Evolutionary conservation across 164 flowering plant genomes (phyloP).

Genomic region (Kalanchoe fedtschenkoi): DNA sequence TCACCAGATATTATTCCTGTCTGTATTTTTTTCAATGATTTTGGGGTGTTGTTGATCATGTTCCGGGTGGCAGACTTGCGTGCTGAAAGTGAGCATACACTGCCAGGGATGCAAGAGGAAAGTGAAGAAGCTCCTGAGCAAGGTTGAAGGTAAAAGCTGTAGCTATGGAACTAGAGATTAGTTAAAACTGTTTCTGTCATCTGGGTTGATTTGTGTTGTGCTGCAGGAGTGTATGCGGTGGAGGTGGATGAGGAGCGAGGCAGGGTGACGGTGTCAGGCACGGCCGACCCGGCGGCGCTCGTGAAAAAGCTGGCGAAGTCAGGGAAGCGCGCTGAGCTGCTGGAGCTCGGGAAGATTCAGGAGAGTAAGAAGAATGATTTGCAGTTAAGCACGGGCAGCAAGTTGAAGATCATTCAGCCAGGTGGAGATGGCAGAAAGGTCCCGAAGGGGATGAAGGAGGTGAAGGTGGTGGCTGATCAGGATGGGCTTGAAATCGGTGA

Average conservation of each 20-base stretch:
- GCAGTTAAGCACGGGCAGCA: not conserved
- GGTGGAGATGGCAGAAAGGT: not conserved
- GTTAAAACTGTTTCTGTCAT: too few relatives aligned
- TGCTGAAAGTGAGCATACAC: not conserved
- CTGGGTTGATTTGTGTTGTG: not conserved
- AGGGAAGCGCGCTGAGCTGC: not conserved
- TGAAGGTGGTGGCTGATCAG: not conserved
- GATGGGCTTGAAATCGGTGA: not conserved
- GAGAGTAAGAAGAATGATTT: not conserved
- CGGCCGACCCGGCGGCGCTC: not conserved
- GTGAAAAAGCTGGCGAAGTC: not conserved
- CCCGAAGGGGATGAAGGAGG: not conserved
- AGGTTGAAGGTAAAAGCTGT: not conserved
- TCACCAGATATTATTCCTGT: too few relatives aligned
- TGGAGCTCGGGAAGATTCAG: not conserved
- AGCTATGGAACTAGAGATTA: not conserved
- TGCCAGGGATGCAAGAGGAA: constrained; percentile 1
- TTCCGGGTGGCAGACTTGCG: not conserved
- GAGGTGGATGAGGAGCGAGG: constrained; percentile 1
- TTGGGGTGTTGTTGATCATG: not conserved
- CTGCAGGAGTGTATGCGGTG: not conserved
- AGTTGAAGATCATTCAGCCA: not conserved
- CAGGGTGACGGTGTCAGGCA: not conserved
- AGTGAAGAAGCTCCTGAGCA: not conserved
- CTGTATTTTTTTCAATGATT: too few relatives aligned